Conservation (phyloP, 2,329 filamentous ascomycete species). For the Didymella pomorum region DNA sequence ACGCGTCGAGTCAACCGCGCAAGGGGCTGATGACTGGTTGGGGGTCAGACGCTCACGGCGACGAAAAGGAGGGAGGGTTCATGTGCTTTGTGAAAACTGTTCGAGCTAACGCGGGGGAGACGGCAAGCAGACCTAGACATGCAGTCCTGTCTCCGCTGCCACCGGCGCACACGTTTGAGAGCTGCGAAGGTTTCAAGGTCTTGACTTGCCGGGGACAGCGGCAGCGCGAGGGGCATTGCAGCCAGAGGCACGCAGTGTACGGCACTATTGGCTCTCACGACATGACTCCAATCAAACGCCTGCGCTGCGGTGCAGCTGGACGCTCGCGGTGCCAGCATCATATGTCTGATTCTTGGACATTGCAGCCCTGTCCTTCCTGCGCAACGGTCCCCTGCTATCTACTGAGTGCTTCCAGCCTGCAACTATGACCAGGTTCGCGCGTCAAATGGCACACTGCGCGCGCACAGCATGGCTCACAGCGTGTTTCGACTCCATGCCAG, state of each 20-base stretch:
- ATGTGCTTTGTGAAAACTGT: slow-evolving; percentile 14
- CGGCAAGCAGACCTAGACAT: slow-evolving; percentile 5
- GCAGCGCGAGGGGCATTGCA: slow-evolving; percentile 10
- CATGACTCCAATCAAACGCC: slow-evolving; percentile 11
- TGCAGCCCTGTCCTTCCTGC: slow-evolving; percentile 10
- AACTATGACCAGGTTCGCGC: slow-evolving; percentile 19
- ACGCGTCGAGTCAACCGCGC: slow-evolving; percentile 21
- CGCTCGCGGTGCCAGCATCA: background rate
- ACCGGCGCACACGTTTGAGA: slow-evolving; percentile 8
- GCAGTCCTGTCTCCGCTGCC: background rate
- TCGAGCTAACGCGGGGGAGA: slow-evolving; percentile 21
- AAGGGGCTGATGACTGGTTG: slow-evolving; percentile 11
- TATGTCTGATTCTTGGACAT: background rate
- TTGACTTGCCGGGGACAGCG: slow-evolving; percentile 9
- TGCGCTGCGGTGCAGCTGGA: slow-evolving; percentile 1
- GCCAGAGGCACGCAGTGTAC: slow-evolving; percentile 3
- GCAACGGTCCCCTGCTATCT: slow-evolving; percentile 7
- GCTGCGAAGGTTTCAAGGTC: background rate
- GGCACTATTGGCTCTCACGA: slow-evolving; percentile 10
- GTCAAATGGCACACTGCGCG: slow-evolving; percentile 5
- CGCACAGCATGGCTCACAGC: slow-evolving; percentile 14
- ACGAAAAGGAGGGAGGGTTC: slow-evolving; percentile 5
- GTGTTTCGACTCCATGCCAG: slow-evolving; percentile 15
- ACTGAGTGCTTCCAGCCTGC: slow-evolving; percentile 1
- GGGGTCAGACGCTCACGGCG: slow-evolving; percentile 2